Evolutionary conservation across 2,329 filamentous ascomycete species (phyloP).

Genomic region (Fusarium brevicatenulatum): DNA sequence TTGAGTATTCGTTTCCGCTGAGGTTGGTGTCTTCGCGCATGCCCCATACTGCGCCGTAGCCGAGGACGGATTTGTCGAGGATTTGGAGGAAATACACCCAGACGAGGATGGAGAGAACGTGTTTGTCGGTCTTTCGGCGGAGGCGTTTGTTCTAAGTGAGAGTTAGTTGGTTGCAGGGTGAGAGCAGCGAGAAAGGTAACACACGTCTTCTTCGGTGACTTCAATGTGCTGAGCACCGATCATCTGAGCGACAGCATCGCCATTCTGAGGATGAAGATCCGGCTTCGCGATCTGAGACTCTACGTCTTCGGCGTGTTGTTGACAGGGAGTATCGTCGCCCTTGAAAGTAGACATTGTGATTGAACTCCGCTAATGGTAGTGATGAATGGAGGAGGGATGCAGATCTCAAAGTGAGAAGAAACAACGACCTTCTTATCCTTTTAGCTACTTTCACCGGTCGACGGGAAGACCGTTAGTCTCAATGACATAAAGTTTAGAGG

Average conservation of each 20-base stretch:
- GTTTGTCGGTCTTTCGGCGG: slow-evolving; percentile 68
- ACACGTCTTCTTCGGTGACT: slow-evolving; percentile 33
- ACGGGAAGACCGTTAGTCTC: neutral
- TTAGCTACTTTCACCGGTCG: too few species aligned
- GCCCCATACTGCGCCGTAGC: slow-evolving; percentile 67
- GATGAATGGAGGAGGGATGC: neutral
- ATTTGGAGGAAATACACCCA: slow-evolving; percentile 70
- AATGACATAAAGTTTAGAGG: neutral
- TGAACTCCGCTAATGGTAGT: neutral
- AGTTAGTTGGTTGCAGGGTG: neutral
- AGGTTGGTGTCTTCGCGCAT: slow-evolving; percentile 61
- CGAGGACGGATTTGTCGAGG: slow-evolving; percentile 68
- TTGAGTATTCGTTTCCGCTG: slow-evolving; percentile 64
- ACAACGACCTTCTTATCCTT: neutral
- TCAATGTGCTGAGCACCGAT: slow-evolving; percentile 30
- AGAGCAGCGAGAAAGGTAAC: too few species aligned
- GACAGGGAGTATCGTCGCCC: slow-evolving; percentile 2
- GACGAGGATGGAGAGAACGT: slow-evolving; percentile 64
- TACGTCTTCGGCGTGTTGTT: slow-evolving; percentile 11
- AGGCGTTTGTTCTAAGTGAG: slow-evolving; percentile 54
- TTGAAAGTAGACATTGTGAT: slow-evolving; percentile 8
- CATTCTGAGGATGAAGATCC: neutral
- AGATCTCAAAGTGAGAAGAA: neutral
- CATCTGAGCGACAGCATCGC: slow-evolving; percentile 21
- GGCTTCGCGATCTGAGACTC: slow-evolving; percentile 16